A percentile compares a stretch with the other conserved stretches of the same genome.
Conservation (phyloP, 805 yeast genomes). For the Kluyveromyces aestuarii region DNA sequence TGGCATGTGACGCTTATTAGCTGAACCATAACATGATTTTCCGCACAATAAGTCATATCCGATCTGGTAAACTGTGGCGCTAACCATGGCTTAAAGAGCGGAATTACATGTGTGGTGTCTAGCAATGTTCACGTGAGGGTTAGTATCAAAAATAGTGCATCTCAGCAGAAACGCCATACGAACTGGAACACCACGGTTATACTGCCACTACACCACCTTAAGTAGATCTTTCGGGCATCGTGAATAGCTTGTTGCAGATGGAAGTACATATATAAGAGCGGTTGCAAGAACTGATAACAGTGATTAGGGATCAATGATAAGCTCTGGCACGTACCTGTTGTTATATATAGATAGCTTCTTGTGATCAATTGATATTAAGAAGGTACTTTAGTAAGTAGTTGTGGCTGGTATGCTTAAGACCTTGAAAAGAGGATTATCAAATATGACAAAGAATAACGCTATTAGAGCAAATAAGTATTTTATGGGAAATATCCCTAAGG, state of each 20-base stretch:
- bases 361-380: background rate
- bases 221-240: too few species aligned
- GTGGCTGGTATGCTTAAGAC: constrained; percentile 5
- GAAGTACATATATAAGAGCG: too few species aligned
- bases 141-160: background rate
- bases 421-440: constrained; percentile 5
- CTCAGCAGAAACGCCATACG: background rate
- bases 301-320: too few species aligned
- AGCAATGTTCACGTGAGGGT: background rate
- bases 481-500: constrained; percentile 58
- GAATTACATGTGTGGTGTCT: background rate
- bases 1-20: too few species aligned
- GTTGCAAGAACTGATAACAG: too few species aligned
- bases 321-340: too few species aligned
- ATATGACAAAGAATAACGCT: constrained; percentile 4
- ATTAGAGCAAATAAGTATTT: constrained; percentile 39
- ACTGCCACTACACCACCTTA: too few species aligned
- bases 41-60: background rate
- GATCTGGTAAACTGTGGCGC: background rate
- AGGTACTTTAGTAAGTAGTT: background rate
- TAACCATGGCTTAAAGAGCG: background rate
- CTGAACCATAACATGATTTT: too few species aligned
- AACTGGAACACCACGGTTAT: too few species aligned
- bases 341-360: too few species aligned
- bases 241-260: too few species aligned